Evolutionary conservation across 768 basidiomycete genomes (phyloP).

Genomic region (Ramaria sp.): DNA sequence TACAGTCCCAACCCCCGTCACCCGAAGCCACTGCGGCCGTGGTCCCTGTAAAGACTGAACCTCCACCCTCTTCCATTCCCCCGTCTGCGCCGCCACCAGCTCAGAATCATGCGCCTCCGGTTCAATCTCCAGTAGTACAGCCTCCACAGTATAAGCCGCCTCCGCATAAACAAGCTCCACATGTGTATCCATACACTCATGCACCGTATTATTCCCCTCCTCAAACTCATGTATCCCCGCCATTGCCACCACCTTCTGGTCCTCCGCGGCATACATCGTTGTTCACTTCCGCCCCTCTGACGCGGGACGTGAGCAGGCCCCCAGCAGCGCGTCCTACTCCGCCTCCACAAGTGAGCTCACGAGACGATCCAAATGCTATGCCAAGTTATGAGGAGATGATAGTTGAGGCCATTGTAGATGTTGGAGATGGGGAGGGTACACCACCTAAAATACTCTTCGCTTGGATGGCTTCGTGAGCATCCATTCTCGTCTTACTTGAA

Average conservation of each 20-base stretch:
- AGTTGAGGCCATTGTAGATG: constrained; percentile 61
- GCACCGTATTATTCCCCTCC: constrained; percentile 51
- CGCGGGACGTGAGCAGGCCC: constrained; percentile 14
- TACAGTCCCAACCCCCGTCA: constrained; percentile 10
- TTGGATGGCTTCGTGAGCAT: constrained; percentile 55
- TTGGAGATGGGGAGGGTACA: constrained; percentile 60
- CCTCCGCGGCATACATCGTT: constrained; percentile 10
- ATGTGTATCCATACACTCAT: constrained; percentile 42
- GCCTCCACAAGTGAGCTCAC: constrained; percentile 8
- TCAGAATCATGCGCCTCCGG: constrained; percentile 15
- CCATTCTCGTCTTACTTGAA: not conserved
- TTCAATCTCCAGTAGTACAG: constrained; percentile 25
- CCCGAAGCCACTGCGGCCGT: constrained; percentile 17
- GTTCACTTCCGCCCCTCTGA: constrained; percentile 13
- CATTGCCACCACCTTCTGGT: constrained; percentile 18
- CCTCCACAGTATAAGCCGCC: constrained; percentile 22
- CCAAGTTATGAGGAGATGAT: constrained; percentile 93
- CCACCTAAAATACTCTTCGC: constrained; percentile 76
- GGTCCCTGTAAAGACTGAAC: constrained; percentile 14
- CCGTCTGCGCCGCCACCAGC: constrained; percentile 15
- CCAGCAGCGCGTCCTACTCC: constrained; percentile 15
- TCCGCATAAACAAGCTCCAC: constrained; percentile 17
- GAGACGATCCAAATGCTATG: constrained; percentile 36
- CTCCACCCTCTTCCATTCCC: constrained; percentile 10
- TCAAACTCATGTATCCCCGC: constrained; percentile 24